Base-by-base conservation (phyloP, 148 eudicot genomes). In the Chenopodium album region DNA sequence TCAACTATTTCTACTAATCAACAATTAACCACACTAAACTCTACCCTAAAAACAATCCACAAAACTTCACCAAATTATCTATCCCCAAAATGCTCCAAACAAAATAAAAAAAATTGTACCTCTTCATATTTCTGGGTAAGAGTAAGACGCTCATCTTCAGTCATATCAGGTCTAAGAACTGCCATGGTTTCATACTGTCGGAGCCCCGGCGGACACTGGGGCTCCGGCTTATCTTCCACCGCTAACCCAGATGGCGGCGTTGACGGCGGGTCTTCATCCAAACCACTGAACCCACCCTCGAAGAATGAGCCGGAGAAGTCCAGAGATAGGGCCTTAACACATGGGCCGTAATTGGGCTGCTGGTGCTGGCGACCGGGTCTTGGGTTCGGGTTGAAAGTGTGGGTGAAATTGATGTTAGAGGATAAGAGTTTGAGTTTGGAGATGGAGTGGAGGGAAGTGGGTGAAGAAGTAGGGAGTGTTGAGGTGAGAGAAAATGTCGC, bases 181-280 rank as follows among this genome's bases (percentile, higher is more conserved):
- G 83, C 93, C 99, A 96, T 96, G 65, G 95, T 90, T 83, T 94
- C 99, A 31, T 92, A 96, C 84, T 88, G 87, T 0, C 99, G 87
- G 67, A 96, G 92, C 3, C 99, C 99, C 9, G 98, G 98, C 0
- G 99, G 99, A 78, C 98, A 94, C 75, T 88, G 93, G 3, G 87
- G 87, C 84, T 96, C 95, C 79, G 90, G 91, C 80, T 90, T 91
- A 16, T 92, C 94, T 78, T 92, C 92, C 8, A 87, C 89, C 1
- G 87, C 79, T 1, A 82, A 46, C 4, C 83, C 87, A 66, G 85
- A 50, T 64, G 90, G 32, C 1, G 88, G 66, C 4, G 77, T 76
- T n/a, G 84, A 63, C 0, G 91, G 83, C 2, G 91, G 89, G 73
- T 86, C 88, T 3, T 86, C 90, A 9, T 91, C 93, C 4, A 83